Base-by-base conservation (phyloP, 192 early-diverging fungal species). In the Ambispora gerdemannii region DNA sequence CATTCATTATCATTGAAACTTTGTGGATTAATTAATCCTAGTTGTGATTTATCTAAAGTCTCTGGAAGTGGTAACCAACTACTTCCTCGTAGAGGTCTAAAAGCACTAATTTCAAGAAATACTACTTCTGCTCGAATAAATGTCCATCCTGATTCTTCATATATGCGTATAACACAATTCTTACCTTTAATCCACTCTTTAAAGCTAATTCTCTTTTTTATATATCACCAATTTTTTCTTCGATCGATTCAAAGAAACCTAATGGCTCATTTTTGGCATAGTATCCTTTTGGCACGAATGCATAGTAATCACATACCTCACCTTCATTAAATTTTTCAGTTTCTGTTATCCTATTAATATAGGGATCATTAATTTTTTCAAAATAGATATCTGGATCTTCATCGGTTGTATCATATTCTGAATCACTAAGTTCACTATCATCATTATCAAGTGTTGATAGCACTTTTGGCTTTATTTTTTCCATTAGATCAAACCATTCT, bases 401-500 rank as follows among this genome's bases (percentile, higher is more conserved):
- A n/a, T n/a, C n/a, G n/a, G n/a, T n/a, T n/a, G n/a, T n/a, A n/a
- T n/a, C n/a, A n/a, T n/a, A n/a, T n/a, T n/a, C n/a, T n/a, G n/a
- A n/a, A n/a, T n/a, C n/a, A n/a, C n/a, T n/a, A n/a, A n/a, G n/a
- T n/a, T n/a, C n/a, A n/a, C n/a, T n/a, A n/a, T n/a, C n/a, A n/a
- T n/a, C n/a, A n/a, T n/a, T n/a, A n/a, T n/a, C n/a, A n/a, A n/a
- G n/a, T n/a, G n/a, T n/a, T n/a, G n/a, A n/a, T n/a, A n/a, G n/a
- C n/a, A n/a, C n/a, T n/a, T n/a, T n/a, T n/a, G n/a, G n/a, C n/a
- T n/a, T n/a, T n/a, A n/a, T n/a, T 34, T 3, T 0, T 11, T 63
- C 61, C 33, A 63, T 63, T 63, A 63, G 38, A 63, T 63, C 61
- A 35, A 0, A 35, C 61, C 33, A 63, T 35, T 36, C 61, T 36